Base-by-base conservation (phyloP, 495 filamentous ascomycete species). In the Aspergillus haitiensis region DNA sequence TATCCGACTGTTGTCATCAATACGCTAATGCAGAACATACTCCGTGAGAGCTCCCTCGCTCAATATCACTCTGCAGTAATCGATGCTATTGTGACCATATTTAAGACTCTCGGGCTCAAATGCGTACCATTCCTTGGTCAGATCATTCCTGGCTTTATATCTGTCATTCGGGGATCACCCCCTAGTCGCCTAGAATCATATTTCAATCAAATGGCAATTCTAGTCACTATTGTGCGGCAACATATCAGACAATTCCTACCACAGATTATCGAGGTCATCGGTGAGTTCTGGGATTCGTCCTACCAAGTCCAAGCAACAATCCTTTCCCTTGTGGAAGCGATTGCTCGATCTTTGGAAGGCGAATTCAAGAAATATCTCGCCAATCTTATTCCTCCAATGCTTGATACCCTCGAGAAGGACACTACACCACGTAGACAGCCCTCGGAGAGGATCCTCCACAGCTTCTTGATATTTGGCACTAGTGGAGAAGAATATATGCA, bases 401-500 rank as follows among this genome's bases (percentile, higher is more conserved):
- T 99, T 1, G 86, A 88, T 32, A 88, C 96, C 9, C 81, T 99
- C n/a, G 94, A 98, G 60, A 84, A 89, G 60, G 92, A 97, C 65
- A 73, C 72, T n/a, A 85, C 86, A 6, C 80, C 81, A 2, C 88
- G 87, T 64, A 78, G 89, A 16, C 82, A 84, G 49, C 87, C 93
- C 11, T 93, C 90, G 0, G 91, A 96, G 71, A 92, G 88, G 64
- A 91, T 98, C 15, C 81, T 99, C 11, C 95, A 98, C 72, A 91
- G 93, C 2, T 94, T 99, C 67, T 78, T 98, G 40, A 88, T 99
- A 0, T 97, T 99, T 70, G 94, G 95, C n/a, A 86, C 92, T 12
- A 97, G 92, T 67, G 89, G 87, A 13, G 94, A 98, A 70, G 93
- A 97, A 70, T 97, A 98, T 72, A 98, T 99, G 94, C 94, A 98